A percentile compares a stretch with the other conserved stretches of the same genome.
These are phyloP conservation scores for Eimeria acervulina DNA, from an alignment of 169 alveolate species.

Conservation along the genomic window DNA sequence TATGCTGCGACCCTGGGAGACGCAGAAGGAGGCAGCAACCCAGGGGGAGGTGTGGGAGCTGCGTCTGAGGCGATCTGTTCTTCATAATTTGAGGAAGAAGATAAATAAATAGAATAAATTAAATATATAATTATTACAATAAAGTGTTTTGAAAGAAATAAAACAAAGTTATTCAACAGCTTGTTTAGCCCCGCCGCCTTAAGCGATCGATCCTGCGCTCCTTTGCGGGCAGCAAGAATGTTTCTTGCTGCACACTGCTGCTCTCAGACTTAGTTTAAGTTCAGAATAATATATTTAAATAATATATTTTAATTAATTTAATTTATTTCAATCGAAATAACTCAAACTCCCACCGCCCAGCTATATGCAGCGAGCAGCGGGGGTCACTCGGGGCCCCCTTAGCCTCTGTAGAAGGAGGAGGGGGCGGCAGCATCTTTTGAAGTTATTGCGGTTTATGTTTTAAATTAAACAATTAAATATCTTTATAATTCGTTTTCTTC, in stretches of 20 bases:
- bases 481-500: no score
- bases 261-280: no score
- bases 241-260: no score
- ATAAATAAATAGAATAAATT: neutral
- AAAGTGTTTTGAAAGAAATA: no score
- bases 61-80: neutral
- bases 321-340: neutral
- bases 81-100: neutral
- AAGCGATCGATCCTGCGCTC: no score
- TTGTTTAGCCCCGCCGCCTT: no score
- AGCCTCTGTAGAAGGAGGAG: neutral
- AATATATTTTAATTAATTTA: neutral
- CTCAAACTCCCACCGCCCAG: neutral
- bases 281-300: no score
- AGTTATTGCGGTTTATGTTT: no score
- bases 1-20: neutral
- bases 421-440: neutral
- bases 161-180: no score
- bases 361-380: neutral
- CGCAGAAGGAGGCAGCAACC: neutral
- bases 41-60: slow-evolving; percentile 1
- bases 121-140: no score
- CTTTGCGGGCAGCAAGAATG: neutral
- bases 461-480: no score
- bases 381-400: slow-evolving; percentile 1